Percentiles rank a stretch among this genome's conserved stretches.
These are phyloP conservation scores for Podospora pseudopauciseta DNA, from an alignment of 495 filamentous ascomycete species.

Conservation along the genomic window DNA sequence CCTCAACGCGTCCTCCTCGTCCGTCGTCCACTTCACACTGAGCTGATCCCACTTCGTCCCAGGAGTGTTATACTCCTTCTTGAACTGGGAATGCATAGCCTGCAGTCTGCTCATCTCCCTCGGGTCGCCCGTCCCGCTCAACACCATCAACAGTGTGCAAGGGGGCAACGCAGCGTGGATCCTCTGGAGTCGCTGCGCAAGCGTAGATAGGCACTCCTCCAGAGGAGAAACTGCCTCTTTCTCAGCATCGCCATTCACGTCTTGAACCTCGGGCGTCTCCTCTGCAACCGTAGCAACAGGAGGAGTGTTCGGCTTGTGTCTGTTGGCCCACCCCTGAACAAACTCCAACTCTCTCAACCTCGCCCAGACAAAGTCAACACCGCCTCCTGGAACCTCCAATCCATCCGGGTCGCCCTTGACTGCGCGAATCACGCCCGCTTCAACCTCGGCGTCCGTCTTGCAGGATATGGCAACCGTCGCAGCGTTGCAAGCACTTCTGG, in stretches of 20 bases:
- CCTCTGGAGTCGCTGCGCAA: conserved; percentile 54
- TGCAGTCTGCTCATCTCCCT: conserved; percentile 71
- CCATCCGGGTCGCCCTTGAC: conserved; percentile 65
- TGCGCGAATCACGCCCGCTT: conserved; percentile 61
- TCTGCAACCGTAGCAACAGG: conserved; percentile 9
- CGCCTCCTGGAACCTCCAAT: conserved; percentile 58
- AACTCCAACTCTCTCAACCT: conserved; percentile 82
- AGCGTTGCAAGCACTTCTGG: conserved; percentile 65
- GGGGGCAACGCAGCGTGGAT: conserved; percentile 74
- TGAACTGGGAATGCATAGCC: conserved; percentile 66
- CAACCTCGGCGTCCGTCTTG: conserved; percentile 69
- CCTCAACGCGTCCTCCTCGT: conserved; percentile 73
- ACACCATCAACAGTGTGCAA: conserved; percentile 84
- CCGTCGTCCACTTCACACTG: conserved; percentile 86
- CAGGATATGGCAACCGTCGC: conserved; percentile 72
- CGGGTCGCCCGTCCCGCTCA: conserved; percentile 85
- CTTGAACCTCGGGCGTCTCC: not conserved
- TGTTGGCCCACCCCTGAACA: conserved; percentile 78
- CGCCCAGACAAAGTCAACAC: conserved; percentile 86
- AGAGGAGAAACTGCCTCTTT: conserved; percentile 37
- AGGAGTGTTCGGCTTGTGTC: conserved; percentile 36
- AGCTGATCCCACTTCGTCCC: conserved; percentile 83
- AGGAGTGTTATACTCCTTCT: conserved; percentile 65
- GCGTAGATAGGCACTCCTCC: conserved; percentile 46
- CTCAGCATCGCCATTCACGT: not conserved